Evolutionary conservation across 2,329 filamentous ascomycete genomes (phyloP).

Genomic region (Colletotrichum karsti): DNA sequence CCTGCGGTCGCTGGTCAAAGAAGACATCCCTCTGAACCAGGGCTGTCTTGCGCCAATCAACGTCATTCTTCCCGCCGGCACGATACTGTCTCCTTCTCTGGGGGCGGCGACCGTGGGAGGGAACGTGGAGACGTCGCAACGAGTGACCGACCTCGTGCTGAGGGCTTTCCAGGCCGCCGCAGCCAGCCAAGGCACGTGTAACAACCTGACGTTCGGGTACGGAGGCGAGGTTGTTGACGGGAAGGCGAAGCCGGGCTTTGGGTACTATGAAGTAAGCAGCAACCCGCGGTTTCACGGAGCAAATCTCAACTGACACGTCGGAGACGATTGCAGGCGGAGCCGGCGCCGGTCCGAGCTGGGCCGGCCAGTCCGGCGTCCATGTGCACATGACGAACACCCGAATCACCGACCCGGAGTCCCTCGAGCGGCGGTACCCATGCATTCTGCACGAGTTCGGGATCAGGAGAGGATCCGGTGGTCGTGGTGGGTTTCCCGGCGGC

Average conservation of each 20-base stretch:
- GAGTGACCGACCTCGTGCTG: slow-evolving; percentile 5
- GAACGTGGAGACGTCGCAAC: slow-evolving; percentile 43
- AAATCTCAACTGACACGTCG: slow-evolving; percentile 60
- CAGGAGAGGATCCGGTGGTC: neutral
- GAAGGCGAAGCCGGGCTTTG: neutral
- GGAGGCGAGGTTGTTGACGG: neutral
- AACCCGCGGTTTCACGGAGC: no score
- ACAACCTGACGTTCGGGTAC: neutral
- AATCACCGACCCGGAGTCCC: slow-evolving; percentile 82
- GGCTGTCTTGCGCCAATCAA: slow-evolving; percentile 77
- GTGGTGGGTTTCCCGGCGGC: neutral
- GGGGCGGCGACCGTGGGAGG: no score
- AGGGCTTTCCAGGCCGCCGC: neutral
- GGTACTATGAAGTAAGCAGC: neutral
- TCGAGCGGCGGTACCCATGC: slow-evolving; percentile 76
- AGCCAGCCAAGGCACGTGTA: neutral
- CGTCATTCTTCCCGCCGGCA: slow-evolving; percentile 69
- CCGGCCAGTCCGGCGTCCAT: slow-evolving; percentile 66
- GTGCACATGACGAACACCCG: slow-evolving; percentile 88
- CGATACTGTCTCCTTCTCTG: no score
- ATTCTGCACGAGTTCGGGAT: slow-evolving; percentile 71
- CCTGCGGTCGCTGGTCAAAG: slow-evolving; percentile 39
- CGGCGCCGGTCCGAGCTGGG: neutral
- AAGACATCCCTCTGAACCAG: slow-evolving; percentile 43
- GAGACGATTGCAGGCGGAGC: slow-evolving; percentile 80